phyloP scores from a whole-genome alignment of 257 asterid species.

The Primulina eburnea region DNA sequence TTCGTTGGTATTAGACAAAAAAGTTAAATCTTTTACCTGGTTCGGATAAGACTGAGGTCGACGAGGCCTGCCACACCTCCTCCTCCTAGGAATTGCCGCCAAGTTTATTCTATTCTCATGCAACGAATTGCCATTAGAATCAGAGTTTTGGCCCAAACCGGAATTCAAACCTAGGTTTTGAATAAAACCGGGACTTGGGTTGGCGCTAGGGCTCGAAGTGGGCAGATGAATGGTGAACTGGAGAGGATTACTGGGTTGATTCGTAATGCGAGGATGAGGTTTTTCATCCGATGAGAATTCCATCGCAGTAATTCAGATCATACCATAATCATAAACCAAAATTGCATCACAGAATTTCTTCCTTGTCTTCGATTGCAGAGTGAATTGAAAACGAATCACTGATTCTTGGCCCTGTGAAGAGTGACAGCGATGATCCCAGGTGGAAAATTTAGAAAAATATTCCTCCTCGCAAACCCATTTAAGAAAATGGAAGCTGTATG shows the following conservation, averaged over 20 bases:
- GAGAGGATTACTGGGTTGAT: conserved; percentile 42
- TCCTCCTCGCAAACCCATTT: too few species aligned
- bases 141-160: conserved; percentile 30
- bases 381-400: neutral
- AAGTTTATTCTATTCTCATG: conserved; percentile 38
- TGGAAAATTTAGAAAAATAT: too few species aligned
- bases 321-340: conserved; percentile 11
- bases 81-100: conserved; percentile 61
- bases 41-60: conserved; percentile 35
- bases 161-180: conserved; percentile 31
- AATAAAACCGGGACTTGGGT: conserved; percentile 12
- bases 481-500: too few species aligned
- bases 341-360: neutral
- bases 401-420: neutral
- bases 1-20: conserved; percentile 27
- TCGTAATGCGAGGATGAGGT: conserved; percentile 39
- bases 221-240: conserved; percentile 53
- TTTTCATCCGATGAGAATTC: conserved; percentile 40
- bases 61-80: conserved; percentile 75
- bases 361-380: neutral
- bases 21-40: conserved; percentile 42
- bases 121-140: conserved; percentile 24
- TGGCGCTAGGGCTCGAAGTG: conserved; percentile 30
- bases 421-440: too few species aligned
- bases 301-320: conserved; percentile 34